Conservation (phyloP, 1,139 yeast species). For the Meyerozyma guilliermondii region DNA sequence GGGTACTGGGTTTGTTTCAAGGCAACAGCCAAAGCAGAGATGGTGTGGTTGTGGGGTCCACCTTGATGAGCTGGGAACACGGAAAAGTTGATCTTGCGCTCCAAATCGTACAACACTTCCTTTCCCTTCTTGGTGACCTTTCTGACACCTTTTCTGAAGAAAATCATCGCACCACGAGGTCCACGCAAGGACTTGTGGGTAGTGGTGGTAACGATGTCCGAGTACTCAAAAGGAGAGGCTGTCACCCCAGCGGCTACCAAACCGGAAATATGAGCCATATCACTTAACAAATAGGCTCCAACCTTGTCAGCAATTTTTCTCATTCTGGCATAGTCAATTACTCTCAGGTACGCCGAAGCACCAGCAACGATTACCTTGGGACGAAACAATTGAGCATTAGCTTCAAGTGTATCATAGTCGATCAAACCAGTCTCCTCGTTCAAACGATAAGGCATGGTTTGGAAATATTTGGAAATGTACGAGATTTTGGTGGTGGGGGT, state of each 20-base stretch:
- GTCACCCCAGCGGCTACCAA: conserved; percentile 94
- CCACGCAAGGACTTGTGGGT: conserved; percentile 98
- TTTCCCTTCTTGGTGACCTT: conserved; percentile 88
- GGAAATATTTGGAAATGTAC: conserved; percentile 92
- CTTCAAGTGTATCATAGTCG: conserved; percentile 91
- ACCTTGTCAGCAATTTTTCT: conserved; percentile 93
- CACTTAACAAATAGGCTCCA: conserved; percentile 93
- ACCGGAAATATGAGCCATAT: conserved; percentile 98
- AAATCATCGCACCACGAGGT: conserved; percentile 98
- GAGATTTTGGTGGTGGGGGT: conserved; percentile 93
- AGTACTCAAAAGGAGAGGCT: conserved; percentile 92
- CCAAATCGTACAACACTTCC: conserved; percentile 84
- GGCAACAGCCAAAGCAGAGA: conserved; percentile 95
- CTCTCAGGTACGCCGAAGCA: conserved; percentile 94
- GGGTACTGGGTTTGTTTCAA: conserved; percentile 91
- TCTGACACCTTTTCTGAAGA: conserved; percentile 95
- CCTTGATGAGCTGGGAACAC: conserved; percentile 99
- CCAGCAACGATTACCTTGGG: conserved; percentile 97
- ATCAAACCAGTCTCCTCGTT: conserved; percentile 87
- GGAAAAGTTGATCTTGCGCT: conserved; percentile 92
- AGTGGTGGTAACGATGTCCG: conserved; percentile 97
- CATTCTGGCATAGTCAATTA: conserved; percentile 94
- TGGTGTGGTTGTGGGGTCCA: conserved; percentile 99
- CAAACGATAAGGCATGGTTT: conserved; percentile 97
- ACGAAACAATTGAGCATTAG: conserved; percentile 84